Percentiles rank a stretch among this genome's conserved stretches.
Evolutionary conservation across 352 stramenopile genomes (phyloP).

Genomic region (Pythium chondricola): DNA sequence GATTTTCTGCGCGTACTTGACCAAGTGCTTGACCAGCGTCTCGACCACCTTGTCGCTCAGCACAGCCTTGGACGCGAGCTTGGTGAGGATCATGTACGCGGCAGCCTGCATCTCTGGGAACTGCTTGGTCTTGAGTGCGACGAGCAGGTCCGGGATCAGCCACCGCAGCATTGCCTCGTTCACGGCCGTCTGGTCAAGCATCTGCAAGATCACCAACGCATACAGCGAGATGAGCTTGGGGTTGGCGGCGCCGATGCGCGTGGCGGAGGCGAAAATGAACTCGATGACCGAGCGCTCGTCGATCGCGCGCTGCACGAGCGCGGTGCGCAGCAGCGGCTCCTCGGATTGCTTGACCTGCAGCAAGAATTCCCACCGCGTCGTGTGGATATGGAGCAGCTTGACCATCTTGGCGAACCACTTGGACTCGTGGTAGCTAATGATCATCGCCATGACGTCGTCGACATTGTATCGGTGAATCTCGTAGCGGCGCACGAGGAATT

Average conservation of each 20-base stretch:
- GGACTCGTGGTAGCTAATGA: slow-evolving; percentile 84
- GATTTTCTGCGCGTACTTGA: slow-evolving; percentile 61
- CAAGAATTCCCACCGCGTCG: slow-evolving; percentile 82
- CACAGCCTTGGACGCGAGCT: slow-evolving; percentile 74
- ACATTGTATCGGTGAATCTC: slow-evolving; percentile 85
- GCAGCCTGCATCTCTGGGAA: slow-evolving; percentile 77
- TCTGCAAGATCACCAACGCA: slow-evolving; percentile 68
- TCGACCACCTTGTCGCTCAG: slow-evolving; percentile 68
- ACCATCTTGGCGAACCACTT: slow-evolving; percentile 83
- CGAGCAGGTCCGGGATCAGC: slow-evolving; percentile 71
- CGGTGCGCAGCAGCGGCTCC: slow-evolving; percentile 52
- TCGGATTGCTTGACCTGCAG: slow-evolving; percentile 64
- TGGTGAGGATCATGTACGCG: slow-evolving; percentile 83
- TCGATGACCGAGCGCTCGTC: slow-evolving; percentile 73
- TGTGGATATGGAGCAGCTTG: slow-evolving; percentile 72
- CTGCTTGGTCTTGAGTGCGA: slow-evolving; percentile 51
- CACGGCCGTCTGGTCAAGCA: slow-evolving; percentile 64
- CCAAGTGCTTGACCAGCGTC: slow-evolving; percentile 61
- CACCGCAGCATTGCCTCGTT: slow-evolving; percentile 69
- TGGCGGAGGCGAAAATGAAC: slow-evolving; percentile 62
- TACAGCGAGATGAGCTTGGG: slow-evolving; percentile 85
- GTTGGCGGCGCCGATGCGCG: slow-evolving; percentile 54
- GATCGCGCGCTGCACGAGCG: slow-evolving; percentile 66
- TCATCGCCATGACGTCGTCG: slow-evolving; percentile 71
- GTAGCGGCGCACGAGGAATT: slow-evolving; percentile 87